Evolutionary conservation across 2,329 filamentous ascomycete genomes (phyloP), one percentile per base, ranked within the genome.

Genomic region (Aspergillus glaucus): DNA sequence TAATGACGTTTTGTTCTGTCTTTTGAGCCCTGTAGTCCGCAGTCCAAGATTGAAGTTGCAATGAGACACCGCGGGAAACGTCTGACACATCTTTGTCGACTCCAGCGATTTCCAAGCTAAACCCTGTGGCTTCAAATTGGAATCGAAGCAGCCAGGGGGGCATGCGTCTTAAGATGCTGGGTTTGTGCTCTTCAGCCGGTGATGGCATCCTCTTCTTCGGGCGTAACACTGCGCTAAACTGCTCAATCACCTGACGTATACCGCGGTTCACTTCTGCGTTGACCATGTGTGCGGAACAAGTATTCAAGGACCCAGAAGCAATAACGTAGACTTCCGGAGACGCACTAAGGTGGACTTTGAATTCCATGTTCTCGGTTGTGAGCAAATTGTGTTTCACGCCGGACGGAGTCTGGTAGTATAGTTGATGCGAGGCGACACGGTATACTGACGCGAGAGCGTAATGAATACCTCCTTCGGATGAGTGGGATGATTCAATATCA

Each of bases 401-500:
- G 8, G 83, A 81, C 19, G 86, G 85, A 0, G 90, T 95, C 63
- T 96, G 94, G 64, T 98, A 98, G 67, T 97, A 98, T 1, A 98
- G 78, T 55, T 89, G 82, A 64, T 96, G 90, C 1, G 88, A 87
- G 53, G 92, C 85, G 50, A 97, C 75, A 42, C 93, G 80, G 64
- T 94, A 83, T 3, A 87, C 86, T 0, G 90, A 89, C 12, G 84
- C 83, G 1, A 98, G 73, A 4, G 87, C 88, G 68, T 98, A 98
- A 63, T 96, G 87, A 3, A 90, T 73, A 30, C 94, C 87, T 49
- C 87, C 87, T 32, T 88, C 81, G 0, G 86, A 77, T 3, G 89
- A 93, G 69, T 98, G 93, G n/a, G 90, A 95, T 0, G 93, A 95
- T 63, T 98, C 93, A 43, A 95, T 79, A 61, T 98, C 93, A 19